Evolutionary conservation across 345 rosid species (phyloP).

Genomic region (Lepidium didymum): DNA sequence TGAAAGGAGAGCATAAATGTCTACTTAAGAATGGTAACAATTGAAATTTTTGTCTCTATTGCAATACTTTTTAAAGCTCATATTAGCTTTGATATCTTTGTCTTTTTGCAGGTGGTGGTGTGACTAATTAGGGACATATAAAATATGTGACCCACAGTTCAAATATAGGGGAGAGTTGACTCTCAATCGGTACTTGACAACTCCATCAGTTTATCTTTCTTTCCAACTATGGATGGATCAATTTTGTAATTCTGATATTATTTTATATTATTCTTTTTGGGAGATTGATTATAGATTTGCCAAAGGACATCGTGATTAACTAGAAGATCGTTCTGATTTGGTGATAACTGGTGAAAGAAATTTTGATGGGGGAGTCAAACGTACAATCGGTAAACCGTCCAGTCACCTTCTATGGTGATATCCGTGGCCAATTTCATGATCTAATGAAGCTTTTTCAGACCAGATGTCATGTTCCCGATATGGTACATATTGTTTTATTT

Average conservation of each 20-base stretch:
- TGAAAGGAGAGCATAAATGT: not conserved
- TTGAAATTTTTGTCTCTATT: not conserved
- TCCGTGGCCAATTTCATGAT: constrained; percentile 99
- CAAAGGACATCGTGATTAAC: not conserved
- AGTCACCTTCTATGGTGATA: constrained; percentile 97
- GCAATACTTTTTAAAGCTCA: constrained; percentile 10
- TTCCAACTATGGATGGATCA: not conserved
- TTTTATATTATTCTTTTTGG: not conserved
- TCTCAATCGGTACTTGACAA: constrained; percentile 94
- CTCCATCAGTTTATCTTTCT: constrained; percentile 54
- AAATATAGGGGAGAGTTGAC: constrained; percentile 86
- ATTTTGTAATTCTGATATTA: not conserved
- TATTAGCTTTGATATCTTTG: not conserved
- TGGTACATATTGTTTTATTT: constrained; percentile 36
- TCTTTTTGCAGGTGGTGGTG: constrained; percentile 66
- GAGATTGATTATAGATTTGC: not conserved
- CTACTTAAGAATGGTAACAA: not conserved
- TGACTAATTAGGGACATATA: constrained; percentile 83
- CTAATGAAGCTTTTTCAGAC: constrained; percentile 97
- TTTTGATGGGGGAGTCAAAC: constrained; percentile 93
- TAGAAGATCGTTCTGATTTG: not conserved
- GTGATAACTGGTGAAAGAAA: constrained; percentile 70
- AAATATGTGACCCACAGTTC: constrained; percentile 78
- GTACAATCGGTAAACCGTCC: constrained; percentile 99
- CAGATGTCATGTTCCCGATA: constrained; percentile 96